Evolutionary conservation across 164 flowering plant species (phyloP), one percentile per base, ranked within the genome.

Genomic region (Kalanchoe fedtschenkoi): DNA sequence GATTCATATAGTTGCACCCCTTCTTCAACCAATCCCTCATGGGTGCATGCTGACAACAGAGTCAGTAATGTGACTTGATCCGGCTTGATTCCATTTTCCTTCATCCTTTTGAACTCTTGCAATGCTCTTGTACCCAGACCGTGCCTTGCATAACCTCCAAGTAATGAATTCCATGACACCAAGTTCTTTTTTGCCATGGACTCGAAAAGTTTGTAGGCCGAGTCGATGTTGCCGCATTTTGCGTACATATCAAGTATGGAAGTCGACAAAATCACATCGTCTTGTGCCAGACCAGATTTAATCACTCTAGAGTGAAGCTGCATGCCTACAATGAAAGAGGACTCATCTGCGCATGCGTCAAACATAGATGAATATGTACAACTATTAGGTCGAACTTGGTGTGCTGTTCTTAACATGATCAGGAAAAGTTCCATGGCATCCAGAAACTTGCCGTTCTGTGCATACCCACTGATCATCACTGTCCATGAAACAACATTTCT

Each of bases 141-240:
- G 62, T 74, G 64, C 32, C 74, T 78, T 2, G 65, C 35, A 46
- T 81, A 88, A 51, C 79, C 86, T 15, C 83, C 74, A 34, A 93
- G 86, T 41, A 88, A 81, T 1, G 95, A 80, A 71, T 93, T 93
- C 96, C 97, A 88, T 13, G 95, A 83, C 16, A 88, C 86, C 16
- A 58, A 34, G 39, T 33, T 58, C 37, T 58, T 58, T 35, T 30
- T n/a, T 58, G 61, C 38, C 61, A 58, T 58, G 10, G 39, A 58
- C 6, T 33, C 38, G 26, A 58, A 58, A 1, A 58, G 14, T 21
- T 58, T 34, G 11, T 33, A 58, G 22, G 61, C 61, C 10, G 26
- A 58, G 32, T 17, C 37, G 33, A 58, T 58, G 37, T 58, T 35
- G 13, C 61, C 61, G 29, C 39, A 58, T 35, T 58, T 58, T 22